A percentile compares a stretch with the other conserved stretches of the same genome.
These are phyloP conservation scores for Phylloporus rhodoxanthus DNA, from an alignment of 768 basidiomycete genomes.

Conservation along the genomic window DNA sequence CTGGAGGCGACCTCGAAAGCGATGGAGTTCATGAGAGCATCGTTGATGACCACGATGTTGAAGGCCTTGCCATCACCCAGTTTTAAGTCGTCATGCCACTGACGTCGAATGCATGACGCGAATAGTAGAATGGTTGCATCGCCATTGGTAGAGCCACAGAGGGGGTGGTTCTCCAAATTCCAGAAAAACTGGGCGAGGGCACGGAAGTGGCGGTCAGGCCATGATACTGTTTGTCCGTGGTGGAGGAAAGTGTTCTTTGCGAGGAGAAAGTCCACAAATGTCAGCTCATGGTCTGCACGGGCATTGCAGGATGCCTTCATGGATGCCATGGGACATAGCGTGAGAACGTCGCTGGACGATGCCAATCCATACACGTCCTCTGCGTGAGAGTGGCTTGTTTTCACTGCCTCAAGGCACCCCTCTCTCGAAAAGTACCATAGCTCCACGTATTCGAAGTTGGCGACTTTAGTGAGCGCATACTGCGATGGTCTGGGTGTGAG, in stretches of 20 bases:
- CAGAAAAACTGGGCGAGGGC: background rate
- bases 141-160: too few relatives aligned
- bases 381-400: too few relatives aligned
- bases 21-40: background rate
- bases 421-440: too few relatives aligned
- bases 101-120: background rate
- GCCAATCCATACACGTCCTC: too few relatives aligned
- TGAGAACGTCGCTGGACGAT: conserved; percentile 6
- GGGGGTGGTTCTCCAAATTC: background rate
- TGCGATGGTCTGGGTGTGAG: too few relatives aligned
- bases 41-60: background rate
- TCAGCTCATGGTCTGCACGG: conserved; percentile 17
- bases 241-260: background rate
- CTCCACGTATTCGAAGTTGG: too few relatives aligned
- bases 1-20: too few relatives aligned
- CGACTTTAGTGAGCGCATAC: too few relatives aligned
- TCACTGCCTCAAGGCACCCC: too few relatives aligned
- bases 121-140: background rate
- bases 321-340: conserved; percentile 12
- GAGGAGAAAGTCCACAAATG: background rate
- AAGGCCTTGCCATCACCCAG: too few relatives aligned
- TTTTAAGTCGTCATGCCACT: background rate
- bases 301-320: conserved; percentile 13
- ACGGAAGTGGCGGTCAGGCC: background rate
- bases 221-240: too few relatives aligned